phyloP scores from a whole-genome alignment of 2,329 filamentous ascomycete species.

The Fusarium subtropicale region DNA sequence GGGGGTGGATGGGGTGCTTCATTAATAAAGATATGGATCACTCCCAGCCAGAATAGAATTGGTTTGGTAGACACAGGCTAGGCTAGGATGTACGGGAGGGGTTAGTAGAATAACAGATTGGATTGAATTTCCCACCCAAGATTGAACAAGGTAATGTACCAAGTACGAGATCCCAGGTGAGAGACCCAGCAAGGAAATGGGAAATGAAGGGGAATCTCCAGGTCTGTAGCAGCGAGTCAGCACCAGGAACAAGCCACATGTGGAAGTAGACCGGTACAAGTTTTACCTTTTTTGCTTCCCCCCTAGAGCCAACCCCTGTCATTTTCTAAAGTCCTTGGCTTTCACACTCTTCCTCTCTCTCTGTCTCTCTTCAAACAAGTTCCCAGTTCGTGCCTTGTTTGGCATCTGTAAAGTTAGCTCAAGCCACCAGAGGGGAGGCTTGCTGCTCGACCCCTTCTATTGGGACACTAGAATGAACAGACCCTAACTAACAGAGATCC shows the following conservation, averaged over 20 bases:
- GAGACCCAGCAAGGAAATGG: slow-evolving; percentile 20
- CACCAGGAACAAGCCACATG: slow-evolving; percentile 29
- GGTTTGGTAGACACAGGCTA: neutral
- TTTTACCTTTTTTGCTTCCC: neutral
- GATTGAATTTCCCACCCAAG: slow-evolving; percentile 11
- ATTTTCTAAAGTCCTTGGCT: slow-evolving; percentile 5
- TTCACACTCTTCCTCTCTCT: neutral
- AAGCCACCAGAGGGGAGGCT: slow-evolving; percentile 11
- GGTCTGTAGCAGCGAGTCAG: slow-evolving; percentile 37
- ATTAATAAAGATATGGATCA: slow-evolving; percentile 40
- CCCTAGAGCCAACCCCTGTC: neutral
- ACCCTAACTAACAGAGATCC: neutral
- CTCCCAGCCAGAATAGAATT: slow-evolving; percentile 14
- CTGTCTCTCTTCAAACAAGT: slow-evolving; percentile 11
- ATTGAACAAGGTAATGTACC: slow-evolving; percentile 29
- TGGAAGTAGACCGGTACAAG: slow-evolving; percentile 35
- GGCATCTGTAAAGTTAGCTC: slow-evolving; percentile 21
- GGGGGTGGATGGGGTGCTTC: slow-evolving; percentile 34
- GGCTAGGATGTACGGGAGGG: slow-evolving; percentile 35
- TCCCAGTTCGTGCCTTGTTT: slow-evolving; percentile 16
- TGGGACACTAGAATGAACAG: slow-evolving; percentile 19
- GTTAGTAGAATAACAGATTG: slow-evolving; percentile 45
- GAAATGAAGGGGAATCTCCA: slow-evolving; percentile 40
- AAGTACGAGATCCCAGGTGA: slow-evolving; percentile 38
- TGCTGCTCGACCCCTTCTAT: slow-evolving; percentile 20